Base-by-base conservation (phyloP, 441 rosid genomes). In the Gossypium lobatum region DNA sequence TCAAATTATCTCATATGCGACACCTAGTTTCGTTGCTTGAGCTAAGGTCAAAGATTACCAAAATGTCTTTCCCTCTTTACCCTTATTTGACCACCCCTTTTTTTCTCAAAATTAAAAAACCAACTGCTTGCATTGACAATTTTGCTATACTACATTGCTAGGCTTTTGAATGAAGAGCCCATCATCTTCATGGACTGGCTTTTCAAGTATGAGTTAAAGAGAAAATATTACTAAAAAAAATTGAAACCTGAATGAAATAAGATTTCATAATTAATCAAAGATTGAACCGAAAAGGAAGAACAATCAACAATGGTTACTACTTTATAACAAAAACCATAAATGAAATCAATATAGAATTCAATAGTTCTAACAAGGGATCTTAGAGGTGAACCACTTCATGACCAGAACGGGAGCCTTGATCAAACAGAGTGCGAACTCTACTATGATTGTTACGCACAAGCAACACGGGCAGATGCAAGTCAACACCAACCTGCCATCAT, bases 301-400 rank as follows among this genome's bases (percentile, higher is more conserved):
- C 1, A 68, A 26, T 52, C 72, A 26, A 50, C 72, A 23, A 0
- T 46, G 28, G 5, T 64, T 20, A 23, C 3, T 23, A 14, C 6
- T 0, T 18, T 39, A 64, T 64, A 39, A 64, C 26, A 4, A 37
- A 64, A 39, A 18, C 1, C 48, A 10, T 18, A 42, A 45, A 72
- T 58, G 18, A 42, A 71, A 42, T 59, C 18, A 72, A 60, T 46
- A 46, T 46, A 26, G 7, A 16, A 17, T 1, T 37, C 50, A 9
- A 53, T 62, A 62, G 9, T 25, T 45, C 75, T 72, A 86, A 79
- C 94, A 89, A 77, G 94, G 94, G 53, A 86, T 88, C 79, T 85
- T 78, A 58, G 89, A 82, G 42, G 86, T 88, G 86, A 89, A 89
- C 92, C 94, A 89, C 76, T 86, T 78, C 85, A 89, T 81, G 53